These are phyloP conservation scores for Leishmania lainsoni DNA, from an alignment of 208 protist species.

Conservation along the genomic window DNA sequence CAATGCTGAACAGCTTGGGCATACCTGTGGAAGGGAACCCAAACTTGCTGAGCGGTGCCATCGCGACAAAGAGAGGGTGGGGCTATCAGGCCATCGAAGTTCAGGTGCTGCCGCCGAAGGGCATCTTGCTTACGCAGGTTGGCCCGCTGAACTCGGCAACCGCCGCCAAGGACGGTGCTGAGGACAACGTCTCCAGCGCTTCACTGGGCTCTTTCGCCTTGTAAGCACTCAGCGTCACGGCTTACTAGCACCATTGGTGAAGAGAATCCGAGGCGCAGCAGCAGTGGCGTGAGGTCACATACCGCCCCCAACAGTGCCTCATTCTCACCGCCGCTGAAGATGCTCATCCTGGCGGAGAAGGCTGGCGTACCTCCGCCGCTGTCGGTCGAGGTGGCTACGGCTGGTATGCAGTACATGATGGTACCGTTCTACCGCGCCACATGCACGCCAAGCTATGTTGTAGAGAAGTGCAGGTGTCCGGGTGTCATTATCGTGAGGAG, in stretches of 20 bases:
- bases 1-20: conserved; percentile 30
- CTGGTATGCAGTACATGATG: conserved; percentile 9
- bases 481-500: background rate
- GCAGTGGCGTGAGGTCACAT: background rate
- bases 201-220: background rate
- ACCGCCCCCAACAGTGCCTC: too few species aligned
- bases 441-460: background rate
- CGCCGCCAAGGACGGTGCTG: background rate
- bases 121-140: background rate
- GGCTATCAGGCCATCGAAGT: conserved; percentile 31
- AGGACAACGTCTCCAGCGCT: background rate
- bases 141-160: background rate
- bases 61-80: conserved; percentile 27
- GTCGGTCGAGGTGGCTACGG: conserved; percentile 22
- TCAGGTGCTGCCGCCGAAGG: background rate
- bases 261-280: background rate
- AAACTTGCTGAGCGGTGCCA: conserved; percentile 22
- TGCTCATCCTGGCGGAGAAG: conserved; percentile 4
- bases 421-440: too few species aligned
- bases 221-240: background rate
- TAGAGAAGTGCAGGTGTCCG: background rate
- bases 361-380: conserved; percentile 5
- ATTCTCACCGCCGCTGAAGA: conserved; percentile 1
- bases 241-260: background rate
- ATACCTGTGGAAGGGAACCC: conserved; percentile 14